Percentiles rank a stretch among this genome's conserved stretches.
phyloP scores from a whole-genome alignment of 495 filamentous ascomycete genomes.

The Hypomontagnella monticulosa region DNA sequence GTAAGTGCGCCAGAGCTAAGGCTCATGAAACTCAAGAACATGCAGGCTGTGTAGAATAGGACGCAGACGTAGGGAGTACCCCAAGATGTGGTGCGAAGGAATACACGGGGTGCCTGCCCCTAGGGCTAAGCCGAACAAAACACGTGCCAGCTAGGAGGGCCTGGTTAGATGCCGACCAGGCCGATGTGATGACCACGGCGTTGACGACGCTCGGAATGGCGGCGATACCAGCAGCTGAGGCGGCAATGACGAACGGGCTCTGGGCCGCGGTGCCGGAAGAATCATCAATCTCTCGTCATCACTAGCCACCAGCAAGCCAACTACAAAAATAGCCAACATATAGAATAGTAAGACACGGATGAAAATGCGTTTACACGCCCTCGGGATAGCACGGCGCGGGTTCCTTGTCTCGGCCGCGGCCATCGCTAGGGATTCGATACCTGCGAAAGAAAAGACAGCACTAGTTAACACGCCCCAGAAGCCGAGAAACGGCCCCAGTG shows the following conservation, averaged over 20 bases:
- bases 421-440: constrained; percentile 67
- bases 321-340: constrained; percentile 65
- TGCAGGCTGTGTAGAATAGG: constrained; percentile 60
- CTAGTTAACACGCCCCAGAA: constrained; percentile 69
- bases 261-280: constrained; percentile 62
- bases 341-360: constrained; percentile 67
- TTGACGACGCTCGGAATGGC: constrained; percentile 73
- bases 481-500: constrained; percentile 55
- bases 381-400: constrained; percentile 61
- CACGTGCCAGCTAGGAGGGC: constrained; percentile 69
- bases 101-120: constrained; percentile 65
- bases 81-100: constrained; percentile 66
- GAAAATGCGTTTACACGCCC: constrained; percentile 61
- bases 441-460: constrained; percentile 68
- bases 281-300: constrained; percentile 65
- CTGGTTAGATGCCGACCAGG: constrained; percentile 75
- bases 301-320: constrained; percentile 72
- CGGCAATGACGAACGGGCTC: constrained; percentile 78
- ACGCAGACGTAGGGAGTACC: constrained; percentile 71
- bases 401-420: constrained; percentile 72
- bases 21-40: constrained; percentile 68
- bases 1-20: constrained; percentile 64
- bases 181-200: constrained; percentile 74
- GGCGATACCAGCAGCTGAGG: constrained; percentile 70
- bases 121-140: constrained; percentile 71